These are phyloP conservation scores for Gracilariopsis chorda DNA, from an alignment of 23 red algal genomes.

Conservation along the genomic window DNA sequence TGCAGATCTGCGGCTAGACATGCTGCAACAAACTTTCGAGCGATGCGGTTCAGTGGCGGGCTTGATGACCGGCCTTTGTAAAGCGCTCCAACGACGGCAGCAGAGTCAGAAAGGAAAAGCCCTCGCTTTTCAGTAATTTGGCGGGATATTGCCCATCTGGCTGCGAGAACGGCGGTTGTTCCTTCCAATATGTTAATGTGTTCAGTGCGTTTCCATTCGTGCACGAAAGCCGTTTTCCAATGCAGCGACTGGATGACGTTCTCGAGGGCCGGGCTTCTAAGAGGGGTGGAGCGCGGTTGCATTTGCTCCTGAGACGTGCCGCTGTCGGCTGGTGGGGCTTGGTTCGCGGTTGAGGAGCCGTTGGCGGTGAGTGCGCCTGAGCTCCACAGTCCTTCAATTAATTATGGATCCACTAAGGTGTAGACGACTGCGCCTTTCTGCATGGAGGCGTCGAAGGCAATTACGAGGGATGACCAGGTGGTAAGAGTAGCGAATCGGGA, in stretches of 20 bases:
- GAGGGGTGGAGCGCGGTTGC: too few species aligned
- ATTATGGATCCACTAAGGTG: neutral
- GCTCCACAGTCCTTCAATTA: too few species aligned
- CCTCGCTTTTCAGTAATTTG: neutral
- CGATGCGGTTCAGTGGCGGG: neutral
- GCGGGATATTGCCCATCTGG: neutral
- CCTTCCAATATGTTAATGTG: slow-evolving; percentile 20
- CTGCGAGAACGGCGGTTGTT: neutral
- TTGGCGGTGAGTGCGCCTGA: too few species aligned
- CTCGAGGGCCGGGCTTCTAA: neutral
- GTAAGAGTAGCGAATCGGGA: neutral
- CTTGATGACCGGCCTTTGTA: neutral
- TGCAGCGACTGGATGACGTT: neutral
- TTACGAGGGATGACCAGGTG: neutral
- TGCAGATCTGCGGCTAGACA: neutral
- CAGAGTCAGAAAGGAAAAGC: neutral
- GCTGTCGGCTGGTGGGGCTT: too few species aligned
- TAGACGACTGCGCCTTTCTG: neutral
- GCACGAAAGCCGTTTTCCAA: neutral
- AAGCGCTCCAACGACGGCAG: neutral
- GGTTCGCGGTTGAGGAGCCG: too few species aligned
- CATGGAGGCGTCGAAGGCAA: neutral
- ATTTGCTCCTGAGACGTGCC: neutral
- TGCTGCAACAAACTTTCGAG: neutral
- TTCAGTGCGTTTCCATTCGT: neutral